Conservation (phyloP, 768 basidiomycete species). For the Suillus paluster region DNA sequence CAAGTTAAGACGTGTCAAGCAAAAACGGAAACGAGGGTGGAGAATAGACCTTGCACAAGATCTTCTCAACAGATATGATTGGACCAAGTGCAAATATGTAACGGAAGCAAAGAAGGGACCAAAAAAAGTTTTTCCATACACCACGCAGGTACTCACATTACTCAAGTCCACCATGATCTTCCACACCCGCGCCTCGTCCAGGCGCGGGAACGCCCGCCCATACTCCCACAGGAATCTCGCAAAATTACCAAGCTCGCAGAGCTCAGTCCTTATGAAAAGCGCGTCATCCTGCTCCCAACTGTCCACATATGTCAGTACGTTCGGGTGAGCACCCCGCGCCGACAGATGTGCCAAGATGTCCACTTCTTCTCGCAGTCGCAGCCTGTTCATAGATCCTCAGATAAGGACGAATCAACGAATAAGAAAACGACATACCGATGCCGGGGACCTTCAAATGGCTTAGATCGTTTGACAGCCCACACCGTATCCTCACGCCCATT, state of each 20-base stretch:
- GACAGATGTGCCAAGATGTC: conserved; percentile 84
- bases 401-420: conserved; percentile 9
- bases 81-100: not conserved
- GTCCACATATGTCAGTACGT: conserved; percentile 88
- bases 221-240: conserved; percentile 91
- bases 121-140: conserved; percentile 8
- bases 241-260: conserved; percentile 93
- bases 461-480: conserved; percentile 94
- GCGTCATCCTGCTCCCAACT: conserved; percentile 94
- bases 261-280: conserved; percentile 91
- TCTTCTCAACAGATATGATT: not conserved
- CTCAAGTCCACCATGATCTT: conserved; percentile 92
- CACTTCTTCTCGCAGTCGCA: conserved; percentile 92
- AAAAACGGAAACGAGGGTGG: not conserved
- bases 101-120: conserved; percentile 8
- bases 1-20: conserved; percentile 29
- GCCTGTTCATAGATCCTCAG: conserved; percentile 42
- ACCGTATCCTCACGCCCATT: conserved; percentile 52
- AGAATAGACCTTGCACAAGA: not conserved
- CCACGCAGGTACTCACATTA: conserved; percentile 61
- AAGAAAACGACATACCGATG: conserved; percentile 68
- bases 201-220: conserved; percentile 77
- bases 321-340: conserved; percentile 61
- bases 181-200: conserved; percentile 95
- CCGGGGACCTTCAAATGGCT: conserved; percentile 87